Base-by-base conservation (phyloP, 148 eudicot genomes). In the Nepenthes gracilis region DNA sequence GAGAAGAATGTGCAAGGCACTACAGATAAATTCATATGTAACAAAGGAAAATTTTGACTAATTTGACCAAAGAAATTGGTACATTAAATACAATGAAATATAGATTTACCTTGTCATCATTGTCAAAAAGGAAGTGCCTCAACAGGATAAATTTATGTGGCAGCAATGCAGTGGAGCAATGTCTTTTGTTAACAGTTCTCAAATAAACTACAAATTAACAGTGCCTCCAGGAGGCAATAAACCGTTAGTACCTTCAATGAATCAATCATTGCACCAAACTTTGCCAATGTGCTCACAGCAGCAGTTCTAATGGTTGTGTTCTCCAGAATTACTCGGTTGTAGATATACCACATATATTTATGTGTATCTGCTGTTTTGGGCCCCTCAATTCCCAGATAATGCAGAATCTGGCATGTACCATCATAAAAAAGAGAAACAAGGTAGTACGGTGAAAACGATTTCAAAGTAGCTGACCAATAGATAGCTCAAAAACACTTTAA, bases 261-360 rank as follows among this genome's bases (percentile, higher is more conserved):
- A 70, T 93, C 99, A 56, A 88, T 87, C 76, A 82, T 63, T 12
- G 90, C 90, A 64, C 96, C 96, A 82, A 92, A 92, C 71, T 88
- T 92, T 3, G 98, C 96, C 75, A 49, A 49, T 6, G 53, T 49
- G 80, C 96, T 88, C 65, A 93, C 99, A 67, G 99, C 96, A 67
- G 94, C 86, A 63, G 99, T 95, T 57, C 99, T 84, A 37, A 93
- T 92, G 60, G 99, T 93, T 35, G 99, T 89, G 82, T 93, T 93
- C 80, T 93, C 99, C 45, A 93, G 95, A 66, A 93, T 88, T 43
- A 93, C 95, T 55, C 96, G 73, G 66, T 93, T 93, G 64, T 93
- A 88, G 23, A 93, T 93, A 70, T 88, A 93, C 9, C 99, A 79
- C 59, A 93, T 93, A 61, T 82, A 93, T 72, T 93, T 93, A 78